Evolutionary conservation across 176 grass and related monocot genomes (phyloP).

Genomic region (Ensete glaucum): DNA sequence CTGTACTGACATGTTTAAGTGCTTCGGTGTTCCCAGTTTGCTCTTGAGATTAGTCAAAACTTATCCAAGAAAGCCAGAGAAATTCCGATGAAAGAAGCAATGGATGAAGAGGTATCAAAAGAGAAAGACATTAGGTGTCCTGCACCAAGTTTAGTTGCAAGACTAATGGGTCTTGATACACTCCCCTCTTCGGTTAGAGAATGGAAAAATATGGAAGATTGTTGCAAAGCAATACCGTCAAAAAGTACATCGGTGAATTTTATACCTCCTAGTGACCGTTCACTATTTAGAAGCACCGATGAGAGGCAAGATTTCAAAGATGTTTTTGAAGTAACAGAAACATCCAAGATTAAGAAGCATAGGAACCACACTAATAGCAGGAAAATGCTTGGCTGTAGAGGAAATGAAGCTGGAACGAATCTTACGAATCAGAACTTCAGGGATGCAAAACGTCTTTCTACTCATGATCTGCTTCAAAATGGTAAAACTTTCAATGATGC

Average conservation of each 20-base stretch:
- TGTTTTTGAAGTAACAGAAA: constrained; percentile 60
- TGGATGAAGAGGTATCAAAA: constrained; percentile 15
- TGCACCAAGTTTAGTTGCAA: constrained; percentile 44
- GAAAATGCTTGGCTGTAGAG: constrained; percentile 3
- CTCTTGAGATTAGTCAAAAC: constrained; percentile 30
- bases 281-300: constrained; percentile 16
- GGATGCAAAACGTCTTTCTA: constrained; percentile 44
- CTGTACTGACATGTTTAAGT: not conserved
- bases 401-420: constrained; percentile 24
- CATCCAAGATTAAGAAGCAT: constrained; percentile 27
- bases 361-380: not conserved
- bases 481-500: constrained; percentile 39
- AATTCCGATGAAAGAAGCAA: constrained; percentile 2
- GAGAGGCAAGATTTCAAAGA: constrained; percentile 48
- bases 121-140: constrained; percentile 34
- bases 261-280: constrained; percentile 13
- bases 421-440: constrained; percentile 49
- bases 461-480: constrained; percentile 23
- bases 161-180: constrained; percentile 65
- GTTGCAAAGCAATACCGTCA: not conserved
- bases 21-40: constrained; percentile 23
- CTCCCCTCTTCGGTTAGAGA: constrained; percentile 29
- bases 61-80: constrained; percentile 3
- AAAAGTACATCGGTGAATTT: not conserved
- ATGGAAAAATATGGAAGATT: constrained; percentile 24